These are phyloP conservation scores for Botryotinia globosa DNA, from an alignment of 2,329 filamentous ascomycete genomes.

Conservation along the genomic window DNA sequence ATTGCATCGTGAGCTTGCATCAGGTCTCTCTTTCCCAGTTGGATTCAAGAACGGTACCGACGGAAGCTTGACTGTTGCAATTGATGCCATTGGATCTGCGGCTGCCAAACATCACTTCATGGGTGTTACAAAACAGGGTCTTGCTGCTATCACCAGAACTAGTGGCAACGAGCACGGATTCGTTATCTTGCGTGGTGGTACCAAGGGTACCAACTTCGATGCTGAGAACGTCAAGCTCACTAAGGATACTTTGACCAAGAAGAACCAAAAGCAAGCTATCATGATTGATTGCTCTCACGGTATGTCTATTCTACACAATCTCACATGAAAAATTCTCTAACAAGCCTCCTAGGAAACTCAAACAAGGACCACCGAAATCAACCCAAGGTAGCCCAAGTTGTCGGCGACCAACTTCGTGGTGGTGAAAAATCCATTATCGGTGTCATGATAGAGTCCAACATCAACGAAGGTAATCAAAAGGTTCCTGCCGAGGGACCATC, in stretches of 20 bases:
- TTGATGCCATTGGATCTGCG: slow-evolving; percentile 90
- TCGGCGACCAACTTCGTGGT: slow-evolving; percentile 81
- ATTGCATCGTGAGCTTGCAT: slow-evolving; percentile 92
- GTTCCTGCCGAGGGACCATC: slow-evolving; percentile 77
- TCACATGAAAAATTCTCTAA: slow-evolving; percentile 1
- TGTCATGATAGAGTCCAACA: slow-evolving; percentile 99
- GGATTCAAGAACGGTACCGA: slow-evolving; percentile 99
- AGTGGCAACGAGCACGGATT: slow-evolving; percentile 96
- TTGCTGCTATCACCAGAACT: slow-evolving; percentile 92
- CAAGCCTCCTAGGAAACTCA: slow-evolving; percentile 68
- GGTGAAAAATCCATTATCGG: slow-evolving; percentile 88
- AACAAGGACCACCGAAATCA: slow-evolving; percentile 98
- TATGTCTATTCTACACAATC: slow-evolving; percentile 42
- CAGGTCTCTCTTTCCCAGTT: slow-evolving; percentile 92
- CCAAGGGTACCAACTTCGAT: slow-evolving; percentile 91
- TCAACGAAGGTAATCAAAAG: slow-evolving; percentile 88
- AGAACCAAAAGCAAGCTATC: slow-evolving; percentile 82
- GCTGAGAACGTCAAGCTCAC: slow-evolving; percentile 75
- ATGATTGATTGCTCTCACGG: slow-evolving; percentile 99
- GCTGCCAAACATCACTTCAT: slow-evolving; percentile 93
- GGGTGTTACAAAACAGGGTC: slow-evolving; percentile 95
- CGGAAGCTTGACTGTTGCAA: slow-evolving; percentile 83
- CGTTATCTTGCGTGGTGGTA: slow-evolving; percentile 90
- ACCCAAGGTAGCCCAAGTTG: slow-evolving; percentile 79
- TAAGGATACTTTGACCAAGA: slow-evolving; percentile 75